Base-by-base conservation (phyloP, 2,329 filamentous ascomycete genomes). In the Stemphylium beticola region DNA sequence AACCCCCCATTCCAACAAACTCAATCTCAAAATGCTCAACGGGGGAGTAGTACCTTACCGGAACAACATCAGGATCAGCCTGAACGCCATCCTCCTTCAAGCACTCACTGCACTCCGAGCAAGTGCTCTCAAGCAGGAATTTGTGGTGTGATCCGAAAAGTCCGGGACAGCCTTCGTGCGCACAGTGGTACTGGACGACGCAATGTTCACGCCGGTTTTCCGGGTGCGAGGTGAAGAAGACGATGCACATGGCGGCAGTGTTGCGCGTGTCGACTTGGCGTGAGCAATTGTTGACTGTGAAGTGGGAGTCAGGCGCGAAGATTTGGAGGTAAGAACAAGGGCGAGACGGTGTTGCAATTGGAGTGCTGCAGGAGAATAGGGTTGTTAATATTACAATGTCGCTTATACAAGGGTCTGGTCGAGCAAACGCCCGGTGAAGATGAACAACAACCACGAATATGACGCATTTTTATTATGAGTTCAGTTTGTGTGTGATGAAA, bases 161-260 rank as follows among this genome's bases (percentile, higher is more conserved):
- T 5, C 54, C 60, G 4, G 57, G n/a, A 12, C 49, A 52, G 15
- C 34, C 24, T 15, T 24, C 18, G 32, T 62, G 54, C 8, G 7
- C 37, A 37, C 58, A 61, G 10, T 56, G 53, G 2, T 44, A 20
- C 1, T 9, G 38, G 0, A 1, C 14, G 9, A 39, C 6, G 14
- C 3, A 17, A 29, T 52, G 49, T 15, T 47, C 20, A 2, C 29
- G 41, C 4, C 18, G 18, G 26, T 38, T 44, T 29, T 49, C 34
- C 10, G 39, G 14, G 24, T 60, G 43, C 11, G 12, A 3, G n/a
- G 34, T 29, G 37, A 50, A 50, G 44, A 48, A 62, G 9, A 33
- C 36, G 17, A 62, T 48, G 33, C 60, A 62, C 60, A 62, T 62
- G 6, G 5, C 7, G 17, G 40, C n/a, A 5, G 2, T 11, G 26